Evolutionary conservation across 2,329 filamentous ascomycete genomes (phyloP).

Genomic region (Verticillium klebahnii): DNA sequence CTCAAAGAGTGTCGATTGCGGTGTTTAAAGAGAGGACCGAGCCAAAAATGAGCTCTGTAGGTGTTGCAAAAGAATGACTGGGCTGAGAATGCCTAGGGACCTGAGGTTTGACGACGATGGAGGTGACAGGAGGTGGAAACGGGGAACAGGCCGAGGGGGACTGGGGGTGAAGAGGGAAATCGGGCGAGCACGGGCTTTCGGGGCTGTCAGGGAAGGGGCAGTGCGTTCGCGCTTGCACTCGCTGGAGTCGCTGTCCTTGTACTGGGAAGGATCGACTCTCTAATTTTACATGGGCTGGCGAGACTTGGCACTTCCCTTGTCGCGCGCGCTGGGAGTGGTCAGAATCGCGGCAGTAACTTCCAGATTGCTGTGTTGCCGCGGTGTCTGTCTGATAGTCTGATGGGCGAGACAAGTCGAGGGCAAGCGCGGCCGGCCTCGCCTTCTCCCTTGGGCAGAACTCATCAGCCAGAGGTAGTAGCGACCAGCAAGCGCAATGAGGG

Average conservation of each 20-base stretch:
- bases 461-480: not conserved
- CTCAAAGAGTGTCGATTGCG: not conserved
- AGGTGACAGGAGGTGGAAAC: constrained; percentile 2
- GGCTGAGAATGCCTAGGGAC: not conserved
- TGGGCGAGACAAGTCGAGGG: not conserved
- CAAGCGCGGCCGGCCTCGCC: not conserved
- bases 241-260: not conserved
- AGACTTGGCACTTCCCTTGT: not conserved
- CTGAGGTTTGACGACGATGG: constrained; percentile 1
- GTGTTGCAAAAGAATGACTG: constrained; percentile 2
- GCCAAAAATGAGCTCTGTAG: not conserved
- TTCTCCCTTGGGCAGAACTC: not conserved
- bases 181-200: not conserved
- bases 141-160: constrained; percentile 1
- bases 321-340: not conserved
- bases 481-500: not conserved
- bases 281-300: not conserved
- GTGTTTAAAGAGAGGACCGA: not conserved
- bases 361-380: not conserved
- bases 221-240: not conserved
- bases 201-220: not conserved
- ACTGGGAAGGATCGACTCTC: not conserved
- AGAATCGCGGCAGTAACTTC: not conserved
- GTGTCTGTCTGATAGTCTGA: not conserved
- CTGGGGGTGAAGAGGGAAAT: constrained; percentile 1